Conservation (phyloP, 2,329 filamentous ascomycete species). For the Sarocladiaceae sp. region DNA sequence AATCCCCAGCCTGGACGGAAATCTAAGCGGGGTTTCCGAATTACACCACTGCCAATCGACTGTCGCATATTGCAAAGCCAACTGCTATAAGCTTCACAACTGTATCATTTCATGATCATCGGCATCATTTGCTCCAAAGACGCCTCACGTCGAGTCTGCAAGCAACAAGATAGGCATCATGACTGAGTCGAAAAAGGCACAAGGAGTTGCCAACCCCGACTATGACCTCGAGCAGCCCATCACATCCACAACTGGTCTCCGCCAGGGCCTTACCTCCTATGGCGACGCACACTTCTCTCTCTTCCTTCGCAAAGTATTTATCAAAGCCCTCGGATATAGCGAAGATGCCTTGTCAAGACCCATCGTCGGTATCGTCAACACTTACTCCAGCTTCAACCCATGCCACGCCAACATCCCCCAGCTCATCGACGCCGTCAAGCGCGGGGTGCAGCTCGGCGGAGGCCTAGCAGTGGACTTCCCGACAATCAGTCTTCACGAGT, state of each 20-base stretch:
- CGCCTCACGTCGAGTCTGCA: not conserved
- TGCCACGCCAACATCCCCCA: constrained; percentile 68
- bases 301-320: constrained; percentile 70
- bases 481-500: constrained; percentile 66
- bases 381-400: constrained; percentile 66
- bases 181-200: not conserved
- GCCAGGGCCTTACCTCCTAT: constrained; percentile 60
- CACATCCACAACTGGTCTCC: constrained; percentile 43
- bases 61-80: not conserved
- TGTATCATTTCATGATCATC: not conserved
- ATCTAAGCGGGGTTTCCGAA: not conserved
- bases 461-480: constrained; percentile 67
- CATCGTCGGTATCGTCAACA: constrained; percentile 71
- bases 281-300: constrained; percentile 70
- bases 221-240: constrained; percentile 55
- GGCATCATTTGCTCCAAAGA: not conserved
- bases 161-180: not conserved
- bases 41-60: constrained; percentile 1
- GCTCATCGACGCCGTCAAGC: constrained; percentile 63
- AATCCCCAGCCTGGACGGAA: not conserved
- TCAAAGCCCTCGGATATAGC: constrained; percentile 68
- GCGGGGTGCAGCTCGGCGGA: constrained; percentile 60
- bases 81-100: too few species aligned
- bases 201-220: constrained; percentile 33
- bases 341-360: constrained; percentile 65